These are phyloP conservation scores for Leptographium lundbergii DNA, from an alignment of 2,329 filamentous ascomycete genomes.

Conservation along the genomic window DNA sequence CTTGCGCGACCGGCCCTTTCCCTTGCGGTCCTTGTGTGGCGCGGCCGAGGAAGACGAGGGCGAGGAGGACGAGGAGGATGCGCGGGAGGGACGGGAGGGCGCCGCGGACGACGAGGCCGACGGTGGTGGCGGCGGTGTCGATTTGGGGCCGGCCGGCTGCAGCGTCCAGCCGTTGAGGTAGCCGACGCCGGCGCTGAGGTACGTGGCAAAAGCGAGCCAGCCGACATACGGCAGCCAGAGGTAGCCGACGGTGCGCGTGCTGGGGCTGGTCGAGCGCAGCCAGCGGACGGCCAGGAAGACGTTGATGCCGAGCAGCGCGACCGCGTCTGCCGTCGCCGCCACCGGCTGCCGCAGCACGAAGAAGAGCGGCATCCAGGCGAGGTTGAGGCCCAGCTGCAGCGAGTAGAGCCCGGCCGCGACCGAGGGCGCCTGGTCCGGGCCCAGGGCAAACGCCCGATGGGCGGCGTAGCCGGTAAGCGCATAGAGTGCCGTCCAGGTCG, in stretches of 20 bases:
- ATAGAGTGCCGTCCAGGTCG: constrained; percentile 55
- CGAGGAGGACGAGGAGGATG: background rate
- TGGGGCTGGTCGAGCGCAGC: constrained; percentile 49
- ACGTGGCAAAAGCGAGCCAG: constrained; percentile 82
- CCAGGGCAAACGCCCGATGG: constrained; percentile 59
- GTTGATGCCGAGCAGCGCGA: constrained; percentile 58
- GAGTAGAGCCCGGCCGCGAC: constrained; percentile 71
- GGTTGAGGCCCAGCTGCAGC: constrained; percentile 72
- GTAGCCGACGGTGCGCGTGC: constrained; percentile 46
- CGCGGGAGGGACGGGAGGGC: background rate
- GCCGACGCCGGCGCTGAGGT: constrained; percentile 59
- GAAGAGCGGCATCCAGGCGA: constrained; percentile 88
- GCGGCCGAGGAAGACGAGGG: background rate
- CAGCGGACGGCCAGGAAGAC: constrained; percentile 66
- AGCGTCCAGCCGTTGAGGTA: constrained; percentile 59
- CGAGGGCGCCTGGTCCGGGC: constrained; percentile 46
- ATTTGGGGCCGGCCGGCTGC: constrained; percentile 7
- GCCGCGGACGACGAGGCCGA: background rate
- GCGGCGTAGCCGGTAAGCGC: constrained; percentile 80
- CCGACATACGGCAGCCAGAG: constrained; percentile 68
- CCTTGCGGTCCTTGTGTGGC: background rate
- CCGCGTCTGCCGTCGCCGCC: constrained; percentile 62
- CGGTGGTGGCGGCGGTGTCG: background rate
- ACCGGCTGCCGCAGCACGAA: constrained; percentile 64
- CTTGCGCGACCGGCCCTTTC: background rate